Evolutionary conservation across 2,329 filamentous ascomycete species (phyloP), one percentile per base, ranked within the genome.

Genomic region (Byssoonygena ceratinophila): DNA sequence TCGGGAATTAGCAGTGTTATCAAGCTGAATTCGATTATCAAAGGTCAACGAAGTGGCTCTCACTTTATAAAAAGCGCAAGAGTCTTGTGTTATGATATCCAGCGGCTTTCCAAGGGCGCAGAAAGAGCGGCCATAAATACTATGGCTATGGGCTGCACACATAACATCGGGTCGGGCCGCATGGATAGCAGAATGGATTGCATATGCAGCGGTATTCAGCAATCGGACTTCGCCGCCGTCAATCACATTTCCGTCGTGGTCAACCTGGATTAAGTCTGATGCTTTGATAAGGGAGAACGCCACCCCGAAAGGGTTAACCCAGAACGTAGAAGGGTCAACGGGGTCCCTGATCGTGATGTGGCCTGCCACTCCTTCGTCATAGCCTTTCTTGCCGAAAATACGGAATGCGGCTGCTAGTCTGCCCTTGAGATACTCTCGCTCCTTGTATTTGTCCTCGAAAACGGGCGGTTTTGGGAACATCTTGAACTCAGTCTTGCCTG

Each of bases 241-340:
- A 29, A 86, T 76, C 22, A 85, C 75, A 22, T 78, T 68, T 1
- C 83, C 83, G 0, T 75, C 64, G 47, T 79, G 72, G 59, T 83
- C 74, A 1, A 86, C 82, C 14, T 76, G 78, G 51, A 86, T 84
- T n/a, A 87, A 72, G 57, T 86, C 81, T 0, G 79, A 82, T 0
- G 76, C 74, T 53, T 79, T 82, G 40, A 85, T 77, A 51, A 80
- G 68, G 4, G 76, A 77, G 66, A 83, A 84, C 2, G 78, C 74
- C 1, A 79, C 73, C 9, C 80, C 57, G 52, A 84, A 81, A 0
- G 81, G 82, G 58, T 84, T 84, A 3, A 85, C 79, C 81, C 80
- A 83, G 67, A 83, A 83, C 0, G 74, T 78, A 4, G 70, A 65
- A 0, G 77, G 76, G 36, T 81, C 74, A 5, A 83, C 74, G 0